Evolutionary conservation across 371 early-diverging fungal species (phyloP), one percentile per base, ranked within the genome.

Genomic region (Conidiobolus incongruus): DNA sequence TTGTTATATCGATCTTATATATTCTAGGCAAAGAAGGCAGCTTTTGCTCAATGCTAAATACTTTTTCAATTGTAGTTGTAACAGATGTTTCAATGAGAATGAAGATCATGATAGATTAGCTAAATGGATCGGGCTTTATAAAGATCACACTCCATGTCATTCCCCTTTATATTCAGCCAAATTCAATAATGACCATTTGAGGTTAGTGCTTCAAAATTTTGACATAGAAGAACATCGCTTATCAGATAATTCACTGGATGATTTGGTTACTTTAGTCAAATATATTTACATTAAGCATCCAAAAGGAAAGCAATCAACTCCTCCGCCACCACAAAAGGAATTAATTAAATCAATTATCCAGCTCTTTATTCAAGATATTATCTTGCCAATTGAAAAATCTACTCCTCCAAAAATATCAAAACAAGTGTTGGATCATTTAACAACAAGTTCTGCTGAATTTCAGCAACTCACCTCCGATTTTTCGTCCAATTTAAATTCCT

Each of bases 1-100:
- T 4, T 55, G 81, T 1, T 90, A 90, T 52, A 61, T 77, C 3
- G 87, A 88, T 51, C 60, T 63, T 2, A 67, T 75, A 29, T 60
- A 66, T 15, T 61, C 72, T n/a, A 62, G 72, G 4, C 19, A 36
- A 10, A 63, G 68, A 34, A 64, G 88, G 2, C 61, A 67, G 21
- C 50, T 51, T 17, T 47, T 54, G 1, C 54, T 89, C 8, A 36
- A 45, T 7, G 71, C 68, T 2, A 77, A 76, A 45, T 82, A 87
- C 49, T 73, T 63, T 45, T 89, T 89, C 46, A 44, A 56, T 13
- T 89, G 90, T 53, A 40, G 47, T 12, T 89, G 90, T 51, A 49
- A 50, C 2, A 65, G 81, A 22, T 89, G 90, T 46, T 19, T 31
- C 4, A 28, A 41, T 41, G 19, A 16, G 2, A 21, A 19, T 2